These are phyloP conservation scores for Sinapis alba DNA, from an alignment of 441 rosid genomes.

Conservation along the genomic window DNA sequence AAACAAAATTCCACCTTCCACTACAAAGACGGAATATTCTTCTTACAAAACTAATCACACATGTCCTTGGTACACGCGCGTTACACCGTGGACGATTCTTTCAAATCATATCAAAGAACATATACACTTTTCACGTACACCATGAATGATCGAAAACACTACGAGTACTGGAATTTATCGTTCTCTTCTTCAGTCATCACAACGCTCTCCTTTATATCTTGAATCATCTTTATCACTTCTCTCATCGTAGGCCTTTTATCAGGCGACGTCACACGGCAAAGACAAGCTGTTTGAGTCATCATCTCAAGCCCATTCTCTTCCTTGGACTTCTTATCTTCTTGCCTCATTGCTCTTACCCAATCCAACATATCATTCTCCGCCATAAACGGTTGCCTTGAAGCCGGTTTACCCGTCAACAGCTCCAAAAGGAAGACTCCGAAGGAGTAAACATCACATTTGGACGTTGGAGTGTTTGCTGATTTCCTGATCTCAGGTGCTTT, in stretches of 20 bases:
- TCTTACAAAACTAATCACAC: neutral
- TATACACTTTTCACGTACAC: neutral
- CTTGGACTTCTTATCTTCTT: conserved; percentile 45
- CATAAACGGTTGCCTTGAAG: conserved; percentile 68
- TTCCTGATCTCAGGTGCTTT: conserved; percentile 79
- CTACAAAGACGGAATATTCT: neutral
- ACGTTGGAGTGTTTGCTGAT: conserved; percentile 43
- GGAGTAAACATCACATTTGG: conserved; percentile 78
- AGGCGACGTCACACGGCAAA: conserved; percentile 70
- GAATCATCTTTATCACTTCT: conserved; percentile 87
- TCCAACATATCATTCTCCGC: conserved; percentile 56
- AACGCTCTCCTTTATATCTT: conserved; percentile 52
- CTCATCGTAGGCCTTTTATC: conserved; percentile 87
- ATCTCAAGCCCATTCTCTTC: conserved; percentile 66
- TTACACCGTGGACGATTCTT: neutral
- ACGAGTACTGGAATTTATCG: conserved; percentile 34
- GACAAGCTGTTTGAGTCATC: conserved; percentile 75
- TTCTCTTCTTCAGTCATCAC: conserved; percentile 59
- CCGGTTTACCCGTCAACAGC: conserved; percentile 71
- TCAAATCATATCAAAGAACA: neutral
- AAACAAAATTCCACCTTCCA: conserved; percentile 4
- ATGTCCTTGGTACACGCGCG: conserved; percentile 4
- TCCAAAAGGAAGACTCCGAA: conserved; percentile 82
- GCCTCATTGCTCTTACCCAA: conserved; percentile 74
- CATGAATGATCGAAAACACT: neutral